Conservation (phyloP, 2,329 filamentous ascomycete genomes). For the Emericellopsis atlantica region DNA sequence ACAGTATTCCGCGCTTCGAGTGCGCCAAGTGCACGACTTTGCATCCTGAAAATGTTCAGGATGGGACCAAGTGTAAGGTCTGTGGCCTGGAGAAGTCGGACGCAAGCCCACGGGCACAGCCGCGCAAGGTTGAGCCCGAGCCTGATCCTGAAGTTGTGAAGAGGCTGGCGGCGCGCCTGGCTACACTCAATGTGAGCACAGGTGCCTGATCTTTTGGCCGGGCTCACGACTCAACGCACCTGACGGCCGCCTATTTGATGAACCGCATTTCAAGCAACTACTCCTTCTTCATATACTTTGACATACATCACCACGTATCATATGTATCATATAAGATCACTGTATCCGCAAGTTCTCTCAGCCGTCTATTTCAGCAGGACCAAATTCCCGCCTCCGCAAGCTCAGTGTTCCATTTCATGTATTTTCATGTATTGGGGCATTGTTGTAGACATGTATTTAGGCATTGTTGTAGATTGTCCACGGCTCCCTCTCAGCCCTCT, state of each 20-base stretch:
- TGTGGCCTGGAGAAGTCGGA: conserved; percentile 50
- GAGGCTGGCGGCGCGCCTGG: conserved; percentile 43
- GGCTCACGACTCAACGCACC: no score
- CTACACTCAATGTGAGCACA: conserved; percentile 21
- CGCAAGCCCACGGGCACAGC: conserved; percentile 43
- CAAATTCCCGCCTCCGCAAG: no score
- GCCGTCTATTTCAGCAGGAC: no score
- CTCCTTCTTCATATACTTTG: neutral
- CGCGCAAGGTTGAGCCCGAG: conserved; percentile 46
- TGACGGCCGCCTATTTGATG: neutral
- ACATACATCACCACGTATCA: no score
- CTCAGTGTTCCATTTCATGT: no score
- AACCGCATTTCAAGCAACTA: neutral
- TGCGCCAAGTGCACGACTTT: conserved; percentile 52
- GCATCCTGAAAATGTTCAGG: conserved; percentile 35
- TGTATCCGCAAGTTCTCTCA: no score
- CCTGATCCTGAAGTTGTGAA: conserved; percentile 49
- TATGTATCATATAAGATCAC: no score
- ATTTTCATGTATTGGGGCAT: no score
- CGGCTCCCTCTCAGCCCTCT: no score
- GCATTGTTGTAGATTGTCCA: no score
- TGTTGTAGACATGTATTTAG: no score
- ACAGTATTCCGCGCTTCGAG: conserved; percentile 37
- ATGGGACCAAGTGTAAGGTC: conserved; percentile 41
- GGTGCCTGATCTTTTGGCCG: no score